Evolutionary conservation across 768 basidiomycete species (phyloP), one percentile per base, ranked within the genome.

Genomic region (Kwoniella shandongensis): DNA sequence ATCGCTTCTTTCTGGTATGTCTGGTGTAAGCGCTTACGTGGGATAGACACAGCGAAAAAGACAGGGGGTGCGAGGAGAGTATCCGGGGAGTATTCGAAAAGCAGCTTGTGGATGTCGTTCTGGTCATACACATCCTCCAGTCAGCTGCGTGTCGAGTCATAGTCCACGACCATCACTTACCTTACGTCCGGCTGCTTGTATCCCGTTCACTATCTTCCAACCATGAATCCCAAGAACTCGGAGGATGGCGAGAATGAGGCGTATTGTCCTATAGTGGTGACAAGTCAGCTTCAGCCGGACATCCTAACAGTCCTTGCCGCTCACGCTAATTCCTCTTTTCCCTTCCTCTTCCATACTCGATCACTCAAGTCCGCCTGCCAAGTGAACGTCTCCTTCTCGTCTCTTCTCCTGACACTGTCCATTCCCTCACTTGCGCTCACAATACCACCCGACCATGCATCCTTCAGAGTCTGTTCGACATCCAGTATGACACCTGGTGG

Each of bases 11-110:
- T n/a, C n/a, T n/a, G n/a, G n/a, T n/a, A n/a, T n/a, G n/a, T 3
- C 20, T 23, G 0, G 3, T 39, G n/a, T 10, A 17, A 12, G 8
- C 41, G 44, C 69, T 63, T 17, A 70, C 72, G 27, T 15, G 72
- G 72, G 3, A 73, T 38, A 22, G 69, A 70, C 2, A 73, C 5
- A 10, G 72, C 72, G 44, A 73, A 73, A 51, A 65, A 69, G 1
- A 58, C 36, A 3, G 72, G 72, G 2, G 72, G 69, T 15, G 32
- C 30, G 2, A 51, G 35, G 7, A 32, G 23, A 1, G 47, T 51
- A 1, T 62, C 62, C 7, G 64, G 23, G 1, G 66, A 65, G 26
- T 67, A 57, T 3, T 61, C 39, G 42, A 70, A 69, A 18, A 73
- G 53, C 12, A 73, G 54, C 36, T 70, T 73, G 27, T 70, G 72